Evolutionary conservation across 2,329 filamentous ascomycete genomes (phyloP).

Genomic region (Periconia sp.): DNA sequence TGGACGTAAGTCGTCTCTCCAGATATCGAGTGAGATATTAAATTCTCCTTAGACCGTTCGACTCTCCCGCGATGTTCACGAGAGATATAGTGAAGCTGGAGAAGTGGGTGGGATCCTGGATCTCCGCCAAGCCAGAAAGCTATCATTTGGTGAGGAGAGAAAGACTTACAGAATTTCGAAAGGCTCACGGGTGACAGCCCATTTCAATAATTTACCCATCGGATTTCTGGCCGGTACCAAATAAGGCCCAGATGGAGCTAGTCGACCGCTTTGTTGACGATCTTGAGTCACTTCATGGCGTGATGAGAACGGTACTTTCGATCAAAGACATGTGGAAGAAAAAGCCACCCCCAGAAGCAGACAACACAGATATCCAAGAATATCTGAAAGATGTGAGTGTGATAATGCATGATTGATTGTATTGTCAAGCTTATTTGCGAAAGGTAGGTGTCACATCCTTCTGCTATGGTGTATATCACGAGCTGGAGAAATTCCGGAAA

Average conservation of each 20-base stretch:
- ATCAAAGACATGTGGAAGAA: conserved; percentile 1
- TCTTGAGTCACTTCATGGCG: neutral
- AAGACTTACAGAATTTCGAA: too few species aligned
- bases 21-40: neutral
- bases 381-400: neutral
- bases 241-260: conserved; percentile 1
- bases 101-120: too few species aligned
- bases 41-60: neutral
- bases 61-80: neutral
- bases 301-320: conserved; percentile 2
- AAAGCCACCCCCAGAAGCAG: neutral
- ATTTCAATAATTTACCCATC: conserved; percentile 1
- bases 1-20: neutral
- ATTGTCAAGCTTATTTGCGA: neutral
- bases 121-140: neutral
- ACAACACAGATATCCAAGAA: neutral
- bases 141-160: too few species aligned
- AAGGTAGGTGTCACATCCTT: neutral
- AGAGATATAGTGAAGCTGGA: neutral
- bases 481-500: neutral
- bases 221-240: neutral
- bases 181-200: too few species aligned
- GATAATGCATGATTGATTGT: neutral
- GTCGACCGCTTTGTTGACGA: conserved; percentile 1
- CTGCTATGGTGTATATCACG: neutral